These are phyloP conservation scores for Xylogone sp. DNA, from an alignment of 2,329 filamentous ascomycete genomes.

Conservation along the genomic window DNA sequence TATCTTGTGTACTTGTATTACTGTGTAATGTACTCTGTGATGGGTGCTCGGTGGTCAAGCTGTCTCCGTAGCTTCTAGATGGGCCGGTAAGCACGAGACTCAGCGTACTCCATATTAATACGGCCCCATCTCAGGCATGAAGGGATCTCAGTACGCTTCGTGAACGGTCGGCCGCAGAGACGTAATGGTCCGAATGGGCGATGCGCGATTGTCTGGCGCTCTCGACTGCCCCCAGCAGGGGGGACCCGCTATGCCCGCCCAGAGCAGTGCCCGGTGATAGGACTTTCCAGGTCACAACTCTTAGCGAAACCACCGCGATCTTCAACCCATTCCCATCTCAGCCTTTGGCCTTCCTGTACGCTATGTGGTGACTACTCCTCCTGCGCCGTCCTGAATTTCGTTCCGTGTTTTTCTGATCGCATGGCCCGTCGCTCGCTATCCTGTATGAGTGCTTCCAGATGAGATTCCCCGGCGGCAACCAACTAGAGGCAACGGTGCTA, in stretches of 20 bases:
- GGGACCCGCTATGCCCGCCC: background rate
- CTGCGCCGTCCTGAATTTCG: background rate
- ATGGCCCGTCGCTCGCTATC: background rate
- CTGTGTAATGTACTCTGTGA: too few species aligned
- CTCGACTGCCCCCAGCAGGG: background rate
- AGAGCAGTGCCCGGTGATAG: background rate
- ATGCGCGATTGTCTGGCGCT: background rate
- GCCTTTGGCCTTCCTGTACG: background rate
- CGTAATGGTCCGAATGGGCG: too few species aligned
- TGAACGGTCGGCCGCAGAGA: too few species aligned
- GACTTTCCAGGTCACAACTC: background rate
- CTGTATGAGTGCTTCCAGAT: background rate
- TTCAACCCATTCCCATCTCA: background rate
- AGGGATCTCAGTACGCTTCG: too few species aligned
- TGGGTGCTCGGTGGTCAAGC: too few species aligned
- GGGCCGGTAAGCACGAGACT: too few species aligned
- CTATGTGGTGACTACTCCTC: background rate
- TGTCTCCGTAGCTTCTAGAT: too few species aligned
- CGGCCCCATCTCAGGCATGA: too few species aligned
- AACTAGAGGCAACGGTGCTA: background rate
- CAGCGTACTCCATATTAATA: too few species aligned
- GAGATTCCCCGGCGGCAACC: background rate
- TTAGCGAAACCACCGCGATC: background rate
- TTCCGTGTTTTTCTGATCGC: background rate
- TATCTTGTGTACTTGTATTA: too few species aligned